Percentiles rank a stretch among this genome's conserved stretches.
phyloP scores from a whole-genome alignment of 2,329 filamentous ascomycete species.

The Penicillium oxalicum region DNA sequence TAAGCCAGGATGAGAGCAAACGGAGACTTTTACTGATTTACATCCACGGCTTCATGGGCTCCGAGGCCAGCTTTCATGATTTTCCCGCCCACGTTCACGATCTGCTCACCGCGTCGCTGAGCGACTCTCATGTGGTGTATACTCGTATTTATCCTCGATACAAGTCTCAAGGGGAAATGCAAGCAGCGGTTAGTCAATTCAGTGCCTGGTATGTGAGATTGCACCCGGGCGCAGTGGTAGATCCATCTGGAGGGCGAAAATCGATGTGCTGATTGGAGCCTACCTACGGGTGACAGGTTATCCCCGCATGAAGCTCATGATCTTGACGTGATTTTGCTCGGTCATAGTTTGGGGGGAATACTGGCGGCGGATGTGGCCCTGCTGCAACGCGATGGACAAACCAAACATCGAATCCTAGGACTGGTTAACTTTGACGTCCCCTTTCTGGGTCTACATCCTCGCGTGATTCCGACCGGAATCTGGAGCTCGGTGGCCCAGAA shows the following conservation, averaged over 20 bases:
- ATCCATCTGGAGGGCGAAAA: not conserved
- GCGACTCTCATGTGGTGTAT: slow-evolving; percentile 71
- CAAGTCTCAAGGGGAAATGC: slow-evolving; percentile 41
- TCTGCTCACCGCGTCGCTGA: slow-evolving; percentile 60
- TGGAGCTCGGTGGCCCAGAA: slow-evolving; percentile 61
- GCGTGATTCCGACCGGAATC: slow-evolving; percentile 75
- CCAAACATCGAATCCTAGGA: slow-evolving; percentile 69
- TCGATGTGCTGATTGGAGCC: not conserved
- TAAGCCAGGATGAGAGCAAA: slow-evolving; percentile 6
- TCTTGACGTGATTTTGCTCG: slow-evolving; percentile 76
- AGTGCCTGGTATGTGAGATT: slow-evolving; percentile 57
- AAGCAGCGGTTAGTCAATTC: slow-evolving; percentile 73
- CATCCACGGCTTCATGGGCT: slow-evolving; percentile 86
- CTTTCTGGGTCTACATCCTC: slow-evolving; percentile 81
- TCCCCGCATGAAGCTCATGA: slow-evolving; percentile 65
- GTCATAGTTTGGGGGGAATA: slow-evolving; percentile 86
- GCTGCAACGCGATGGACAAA: slow-evolving; percentile 32
- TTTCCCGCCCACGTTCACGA: slow-evolving; percentile 85
- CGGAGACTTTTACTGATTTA: slow-evolving; percentile 69
- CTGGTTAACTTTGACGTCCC: slow-evolving; percentile 79
- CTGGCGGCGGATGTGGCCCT: slow-evolving; percentile 73
- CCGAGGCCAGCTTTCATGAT: slow-evolving; percentile 77
- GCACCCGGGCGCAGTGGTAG: not conserved
- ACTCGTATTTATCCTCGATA: slow-evolving; percentile 57
- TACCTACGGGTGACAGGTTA: slow-evolving; percentile 46